Conservation (phyloP, 2,329 filamentous ascomycete species). For the Diaporthe vaccinii region DNA sequence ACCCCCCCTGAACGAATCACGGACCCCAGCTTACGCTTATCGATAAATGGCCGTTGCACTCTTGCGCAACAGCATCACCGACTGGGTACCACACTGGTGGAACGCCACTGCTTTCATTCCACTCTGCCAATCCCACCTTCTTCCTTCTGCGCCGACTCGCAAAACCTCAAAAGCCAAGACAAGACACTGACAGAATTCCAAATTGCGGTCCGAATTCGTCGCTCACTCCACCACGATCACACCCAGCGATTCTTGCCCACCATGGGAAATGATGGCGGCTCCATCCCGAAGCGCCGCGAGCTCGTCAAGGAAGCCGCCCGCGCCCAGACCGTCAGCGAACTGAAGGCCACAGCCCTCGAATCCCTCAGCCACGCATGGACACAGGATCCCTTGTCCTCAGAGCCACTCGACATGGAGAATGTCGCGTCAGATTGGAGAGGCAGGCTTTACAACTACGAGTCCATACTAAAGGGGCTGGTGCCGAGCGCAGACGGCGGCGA, state of each 20-base stretch:
- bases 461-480: constrained; percentile 76
- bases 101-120: background rate
- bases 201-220: background rate
- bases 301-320: constrained; percentile 95
- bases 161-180: background rate
- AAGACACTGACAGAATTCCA: background rate
- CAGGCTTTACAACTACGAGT: constrained; percentile 94
- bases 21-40: constrained; percentile 22
- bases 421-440: constrained; percentile 87
- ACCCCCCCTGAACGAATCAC: constrained; percentile 16
- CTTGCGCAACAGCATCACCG: background rate
- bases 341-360: constrained; percentile 90
- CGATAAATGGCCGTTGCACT: constrained; percentile 6
- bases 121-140: too few relatives aligned
- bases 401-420: constrained; percentile 75
- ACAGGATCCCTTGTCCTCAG: constrained; percentile 87
- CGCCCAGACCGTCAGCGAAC: constrained; percentile 82
- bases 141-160: constrained; percentile 36
- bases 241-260: constrained; percentile 25
- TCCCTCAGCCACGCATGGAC: constrained; percentile 89
- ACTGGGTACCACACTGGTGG: background rate
- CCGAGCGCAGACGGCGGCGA: constrained; percentile 73
- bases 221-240: background rate
- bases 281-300: constrained; percentile 94
- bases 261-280: constrained; percentile 99